Percentiles rank a stretch among this genome's conserved stretches.
phyloP scores from a whole-genome alignment of 2,329 filamentous ascomycete genomes.

The Clarireedia paspali region DNA sequence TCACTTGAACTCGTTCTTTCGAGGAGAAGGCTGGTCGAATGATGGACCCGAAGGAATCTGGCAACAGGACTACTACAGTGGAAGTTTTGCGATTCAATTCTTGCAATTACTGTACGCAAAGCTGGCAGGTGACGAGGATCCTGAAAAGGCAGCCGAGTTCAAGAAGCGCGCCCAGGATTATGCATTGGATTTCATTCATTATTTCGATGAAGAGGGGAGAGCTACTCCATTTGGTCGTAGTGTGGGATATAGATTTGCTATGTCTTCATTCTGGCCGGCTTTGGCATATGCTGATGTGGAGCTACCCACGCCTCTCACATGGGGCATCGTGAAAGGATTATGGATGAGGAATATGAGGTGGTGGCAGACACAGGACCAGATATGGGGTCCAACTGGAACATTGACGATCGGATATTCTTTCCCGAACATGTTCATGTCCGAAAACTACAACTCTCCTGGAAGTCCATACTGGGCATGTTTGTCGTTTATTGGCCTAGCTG shows the following conservation, averaged over 20 bases:
- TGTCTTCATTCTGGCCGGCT: conserved; percentile 78
- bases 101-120: conserved; percentile 71
- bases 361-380: conserved; percentile 70
- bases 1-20: conserved; percentile 72
- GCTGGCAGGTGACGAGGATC: conserved; percentile 59
- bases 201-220: conserved; percentile 64
- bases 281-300: conserved; percentile 70
- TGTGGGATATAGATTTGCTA: conserved; percentile 75
- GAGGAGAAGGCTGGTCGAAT: conserved; percentile 76
- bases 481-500: conserved; percentile 65
- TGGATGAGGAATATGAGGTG: conserved; percentile 67
- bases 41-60: conserved; percentile 72
- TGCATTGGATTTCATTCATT: conserved; percentile 66
- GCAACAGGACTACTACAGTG: conserved; percentile 82
- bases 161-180: conserved; percentile 57
- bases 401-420: conserved; percentile 70
- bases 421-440: conserved; percentile 71
- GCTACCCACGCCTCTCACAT: conserved; percentile 62
- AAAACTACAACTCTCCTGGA: conserved; percentile 77
- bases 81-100: conserved; percentile 75
- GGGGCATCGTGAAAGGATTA: conserved; percentile 73
- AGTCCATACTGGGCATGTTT: conserved; percentile 70
- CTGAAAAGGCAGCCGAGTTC: conserved; percentile 59
- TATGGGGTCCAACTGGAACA: conserved; percentile 68
- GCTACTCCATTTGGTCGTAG: conserved; percentile 72